Percentiles rank a stretch among this genome's conserved stretches.
Evolutionary conservation across 139 green algal species (phyloP).

Genomic region (Microglena sp.): DNA sequence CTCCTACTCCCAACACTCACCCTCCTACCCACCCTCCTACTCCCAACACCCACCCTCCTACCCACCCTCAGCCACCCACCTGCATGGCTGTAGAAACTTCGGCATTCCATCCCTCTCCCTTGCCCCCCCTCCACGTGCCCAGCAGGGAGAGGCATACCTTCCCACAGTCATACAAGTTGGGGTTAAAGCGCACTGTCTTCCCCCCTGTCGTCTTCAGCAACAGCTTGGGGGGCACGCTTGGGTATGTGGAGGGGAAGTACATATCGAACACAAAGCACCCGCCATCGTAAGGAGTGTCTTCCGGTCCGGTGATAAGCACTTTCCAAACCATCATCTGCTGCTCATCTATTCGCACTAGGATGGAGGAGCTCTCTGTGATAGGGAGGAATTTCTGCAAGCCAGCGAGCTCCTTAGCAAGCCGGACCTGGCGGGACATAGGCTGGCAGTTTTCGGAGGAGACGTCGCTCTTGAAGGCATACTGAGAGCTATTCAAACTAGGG

Average conservation of each 20-base stretch:
- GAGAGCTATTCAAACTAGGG: no score
- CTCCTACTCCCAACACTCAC: background rate
- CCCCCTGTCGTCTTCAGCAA: conserved; percentile 56
- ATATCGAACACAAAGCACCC: conserved; percentile 85
- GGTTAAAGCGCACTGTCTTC: conserved; percentile 59
- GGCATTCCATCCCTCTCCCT: conserved; percentile 66
- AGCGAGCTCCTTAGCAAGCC: conserved; percentile 38
- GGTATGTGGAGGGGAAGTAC: conserved; percentile 67
- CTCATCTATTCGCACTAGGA: conserved; percentile 61
- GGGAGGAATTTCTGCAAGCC: conserved; percentile 51
- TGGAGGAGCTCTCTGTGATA: conserved; percentile 36
- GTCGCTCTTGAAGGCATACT: background rate
- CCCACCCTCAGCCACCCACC: conserved; percentile 11
- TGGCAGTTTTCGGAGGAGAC: background rate
- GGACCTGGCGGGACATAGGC: conserved; percentile 5
- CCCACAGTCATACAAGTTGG: conserved; percentile 71
- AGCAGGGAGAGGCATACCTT: conserved; percentile 81
- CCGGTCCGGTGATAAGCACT: conserved; percentile 54
- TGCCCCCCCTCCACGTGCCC: conserved; percentile 63
- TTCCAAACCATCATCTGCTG: conserved; percentile 41
- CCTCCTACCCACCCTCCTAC: background rate
- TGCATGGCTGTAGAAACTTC: conserved; percentile 54
- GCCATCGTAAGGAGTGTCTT: conserved; percentile 69
- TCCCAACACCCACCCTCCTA: background rate
- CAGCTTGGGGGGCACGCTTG: conserved; percentile 42